These are phyloP conservation scores for Globisporangium sylvaticum DNA, from an alignment of 352 stramenopile genomes.

Conservation along the genomic window DNA sequence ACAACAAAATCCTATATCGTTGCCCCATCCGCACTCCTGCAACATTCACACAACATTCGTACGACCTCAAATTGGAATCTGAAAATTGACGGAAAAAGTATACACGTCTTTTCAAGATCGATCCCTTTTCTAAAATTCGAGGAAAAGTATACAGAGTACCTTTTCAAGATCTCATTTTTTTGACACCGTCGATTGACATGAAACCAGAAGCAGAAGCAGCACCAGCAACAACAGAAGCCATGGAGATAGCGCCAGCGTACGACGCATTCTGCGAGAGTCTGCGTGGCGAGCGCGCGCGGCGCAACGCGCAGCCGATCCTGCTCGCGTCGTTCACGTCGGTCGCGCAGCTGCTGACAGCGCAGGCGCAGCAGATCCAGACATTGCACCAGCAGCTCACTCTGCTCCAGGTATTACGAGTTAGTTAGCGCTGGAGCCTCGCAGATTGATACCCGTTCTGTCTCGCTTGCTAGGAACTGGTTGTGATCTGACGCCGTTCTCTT, in stretches of 20 bases:
- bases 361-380: slow-evolving; percentile 25
- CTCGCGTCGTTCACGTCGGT: slow-evolving; percentile 36
- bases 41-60: not conserved
- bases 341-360: slow-evolving; percentile 30
- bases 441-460: no score
- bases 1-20: no score
- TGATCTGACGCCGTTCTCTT: not conserved
- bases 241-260: not conserved
- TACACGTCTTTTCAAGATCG: not conserved
- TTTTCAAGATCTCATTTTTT: slow-evolving; percentile 8
- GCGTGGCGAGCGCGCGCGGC: slow-evolving; percentile 45
- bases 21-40: no score
- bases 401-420: not conserved
- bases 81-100: not conserved
- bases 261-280: slow-evolving; percentile 23
- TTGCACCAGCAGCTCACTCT: slow-evolving; percentile 10
- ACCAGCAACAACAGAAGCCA: not conserved
- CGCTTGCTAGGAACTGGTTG: not conserved
- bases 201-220: no score
- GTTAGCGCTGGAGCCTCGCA: no score
- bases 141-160: not conserved
- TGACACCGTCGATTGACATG: no score
- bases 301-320: slow-evolving; percentile 59
- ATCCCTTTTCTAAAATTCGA: not conserved
- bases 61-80: not conserved